phyloP scores from a whole-genome alignment of 495 filamentous ascomycete species.

The Rostrohypoxylon terebratum region DNA sequence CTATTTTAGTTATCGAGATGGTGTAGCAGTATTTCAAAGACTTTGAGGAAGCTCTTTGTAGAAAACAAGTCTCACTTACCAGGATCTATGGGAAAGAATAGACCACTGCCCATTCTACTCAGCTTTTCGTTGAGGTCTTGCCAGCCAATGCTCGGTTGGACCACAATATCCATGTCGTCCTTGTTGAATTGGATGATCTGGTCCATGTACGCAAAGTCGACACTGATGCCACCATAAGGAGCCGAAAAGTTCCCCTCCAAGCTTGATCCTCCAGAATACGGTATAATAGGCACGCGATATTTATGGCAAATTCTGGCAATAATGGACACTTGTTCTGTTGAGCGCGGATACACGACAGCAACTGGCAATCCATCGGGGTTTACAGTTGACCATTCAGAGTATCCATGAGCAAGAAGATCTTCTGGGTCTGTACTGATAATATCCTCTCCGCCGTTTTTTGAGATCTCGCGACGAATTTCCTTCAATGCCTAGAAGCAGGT shows the following conservation, averaged over 20 bases:
- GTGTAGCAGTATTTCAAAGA: background rate
- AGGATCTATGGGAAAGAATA: constrained; percentile 92
- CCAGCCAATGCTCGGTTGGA: constrained; percentile 92
- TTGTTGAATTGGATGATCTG: constrained; percentile 81
- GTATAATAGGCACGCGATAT: constrained; percentile 86
- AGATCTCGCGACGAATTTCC: constrained; percentile 68
- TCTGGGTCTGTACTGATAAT: constrained; percentile 86
- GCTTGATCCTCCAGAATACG: constrained; percentile 88
- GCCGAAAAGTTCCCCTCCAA: constrained; percentile 91
- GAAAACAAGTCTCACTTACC: constrained; percentile 56
- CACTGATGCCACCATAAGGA: constrained; percentile 84
- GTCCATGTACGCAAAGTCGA: constrained; percentile 91
- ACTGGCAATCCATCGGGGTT: constrained; percentile 82
- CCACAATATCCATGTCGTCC: constrained; percentile 91
- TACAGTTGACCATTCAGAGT: constrained; percentile 87
- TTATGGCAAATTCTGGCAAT: constrained; percentile 86
- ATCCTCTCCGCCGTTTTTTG: constrained; percentile 63
- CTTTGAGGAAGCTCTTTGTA: constrained; percentile 42
- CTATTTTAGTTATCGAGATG: background rate
- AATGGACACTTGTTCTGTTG: constrained; percentile 81
- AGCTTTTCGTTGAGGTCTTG: constrained; percentile 87
- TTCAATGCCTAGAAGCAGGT: constrained; percentile 66
- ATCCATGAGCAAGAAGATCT: constrained; percentile 82
- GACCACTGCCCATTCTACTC: constrained; percentile 71
- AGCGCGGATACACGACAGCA: constrained; percentile 82